phyloP scores from a whole-genome alignment of 202 grass and related monocot species.

The Schoenoplectus tabernaemontani region DNA sequence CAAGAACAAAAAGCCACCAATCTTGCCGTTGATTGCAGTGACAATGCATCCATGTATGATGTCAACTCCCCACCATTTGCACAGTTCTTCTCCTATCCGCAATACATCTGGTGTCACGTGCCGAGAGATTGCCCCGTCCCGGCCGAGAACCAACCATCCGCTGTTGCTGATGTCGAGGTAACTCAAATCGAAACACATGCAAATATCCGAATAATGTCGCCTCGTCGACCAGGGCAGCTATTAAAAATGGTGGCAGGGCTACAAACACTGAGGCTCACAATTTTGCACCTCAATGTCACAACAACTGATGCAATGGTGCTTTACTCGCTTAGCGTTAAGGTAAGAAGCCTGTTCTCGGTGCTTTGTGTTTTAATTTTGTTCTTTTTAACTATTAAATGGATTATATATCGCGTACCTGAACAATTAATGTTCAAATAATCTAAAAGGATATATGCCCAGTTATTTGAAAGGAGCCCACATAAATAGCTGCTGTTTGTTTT shows the following conservation, averaged over 20 bases:
- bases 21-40: constrained; percentile 12
- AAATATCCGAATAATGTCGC: constrained; percentile 44
- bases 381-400: constrained; percentile 7
- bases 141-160: constrained; percentile 21
- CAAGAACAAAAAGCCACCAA: background rate
- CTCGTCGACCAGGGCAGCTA: constrained; percentile 49
- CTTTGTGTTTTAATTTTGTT: background rate
- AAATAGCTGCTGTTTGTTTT: background rate
- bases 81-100: constrained; percentile 78
- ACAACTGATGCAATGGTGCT: constrained; percentile 41
- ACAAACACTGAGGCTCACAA: constrained; percentile 45
- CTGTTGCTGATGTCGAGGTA: constrained; percentile 72
- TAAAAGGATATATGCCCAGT: background rate
- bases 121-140: background rate
- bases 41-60: constrained; percentile 7
- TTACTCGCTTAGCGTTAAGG: constrained; percentile 86
- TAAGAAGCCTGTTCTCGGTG: constrained; percentile 14
- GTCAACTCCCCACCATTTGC: constrained; percentile 42
- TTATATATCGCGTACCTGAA: background rate
- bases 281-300: constrained; percentile 81
- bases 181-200: constrained; percentile 71
- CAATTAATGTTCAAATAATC: constrained; percentile 17
- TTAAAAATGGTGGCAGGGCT: constrained; percentile 56
- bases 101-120: constrained; percentile 51
- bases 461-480: background rate